A percentile compares a stretch with the other conserved stretches of the same genome.
Evolutionary conservation across 257 asterid species (phyloP).

Genomic region (Salvia miltiorrhiza): DNA sequence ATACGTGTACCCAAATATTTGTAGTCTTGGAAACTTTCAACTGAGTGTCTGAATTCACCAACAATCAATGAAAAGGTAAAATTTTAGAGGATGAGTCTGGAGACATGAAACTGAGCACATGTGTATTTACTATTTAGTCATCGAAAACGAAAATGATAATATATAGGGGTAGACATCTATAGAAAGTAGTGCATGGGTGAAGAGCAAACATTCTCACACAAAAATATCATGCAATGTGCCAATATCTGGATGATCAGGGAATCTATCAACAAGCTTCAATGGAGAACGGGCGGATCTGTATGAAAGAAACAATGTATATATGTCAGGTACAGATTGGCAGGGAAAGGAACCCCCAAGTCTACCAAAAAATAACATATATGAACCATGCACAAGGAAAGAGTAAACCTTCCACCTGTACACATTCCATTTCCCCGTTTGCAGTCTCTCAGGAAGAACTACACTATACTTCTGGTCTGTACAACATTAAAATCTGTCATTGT

Average conservation of each 20-base stretch:
- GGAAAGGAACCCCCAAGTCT: background rate
- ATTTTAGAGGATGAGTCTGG: slow-evolving; percentile 4
- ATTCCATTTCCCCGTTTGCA: slow-evolving; percentile 92
- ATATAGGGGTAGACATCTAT: slow-evolving; percentile 11
- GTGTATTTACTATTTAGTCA: slow-evolving; percentile 4
- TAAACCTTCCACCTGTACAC: slow-evolving; percentile 69
- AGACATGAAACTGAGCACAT: background rate
- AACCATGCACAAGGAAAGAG: slow-evolving; percentile 14
- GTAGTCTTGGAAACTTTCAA: slow-evolving; percentile 69
- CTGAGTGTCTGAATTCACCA: slow-evolving; percentile 61
- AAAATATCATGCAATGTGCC: slow-evolving; percentile 85
- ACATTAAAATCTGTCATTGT: slow-evolving; percentile 18
- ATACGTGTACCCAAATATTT: slow-evolving; percentile 92
- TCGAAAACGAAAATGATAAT: background rate
- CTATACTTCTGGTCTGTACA: slow-evolving; percentile 74
- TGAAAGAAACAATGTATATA: slow-evolving; percentile 11
- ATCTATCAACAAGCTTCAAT: slow-evolving; percentile 68
- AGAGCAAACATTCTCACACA: slow-evolving; percentile 49
- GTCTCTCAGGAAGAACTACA: slow-evolving; percentile 88
- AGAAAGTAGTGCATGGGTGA: slow-evolving; percentile 9
- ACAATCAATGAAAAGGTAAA: background rate
- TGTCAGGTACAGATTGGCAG: slow-evolving; percentile 9
- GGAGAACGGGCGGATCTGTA: slow-evolving; percentile 81
- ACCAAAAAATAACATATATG: background rate
- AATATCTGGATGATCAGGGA: slow-evolving; percentile 78